Evolutionary conservation across 495 filamentous ascomycete species (phyloP), one percentile per base, ranked within the genome.

Genomic region (Neurospora sp.): DNA sequence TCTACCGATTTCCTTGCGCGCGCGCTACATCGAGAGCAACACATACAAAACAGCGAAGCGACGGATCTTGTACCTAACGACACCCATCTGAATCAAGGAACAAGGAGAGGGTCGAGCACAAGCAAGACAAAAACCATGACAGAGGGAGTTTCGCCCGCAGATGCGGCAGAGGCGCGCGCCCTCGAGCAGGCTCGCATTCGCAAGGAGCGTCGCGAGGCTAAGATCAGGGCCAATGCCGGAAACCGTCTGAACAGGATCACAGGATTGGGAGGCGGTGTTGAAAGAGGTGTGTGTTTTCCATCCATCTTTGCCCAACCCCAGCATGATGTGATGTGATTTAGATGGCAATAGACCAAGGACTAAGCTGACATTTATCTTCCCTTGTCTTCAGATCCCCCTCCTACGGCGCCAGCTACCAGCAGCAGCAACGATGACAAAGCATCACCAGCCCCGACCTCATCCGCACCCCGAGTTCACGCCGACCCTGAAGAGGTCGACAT

Each of bases 201-300:
- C 75, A 94, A 96, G 75, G 94, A 97, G 81, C 90, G 93, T 44
- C 90, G 94, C 31, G 93, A 97, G 82, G 93, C 94, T 39, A 97
- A 97, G 84, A 91, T 98, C 82, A 91, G 88, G 76, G 92, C 91
- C 72, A 92, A 91, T 70, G 96, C 93, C 44, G 88, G 90, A 41
- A 87, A 90, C 35, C 87, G 96, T 75, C 85, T 99, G 72, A 90
- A 94, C 74, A 93, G 90, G 77, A 98, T 99, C 84, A 93, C 93
- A 31, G 91, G 90, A 31, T 76, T 93, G 66, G 91, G 89, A 42
- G 93, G 93, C 71, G 88, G 92, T 42, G 78, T 89, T n/a, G 82
- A 80, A 66, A 77, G 82, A 78, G 86, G 87, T 88, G 69, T 46
- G 42, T 70, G n/a, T 38, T 74, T 44, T 75, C 12, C 38, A 73